Evolutionary conservation across 805 yeast genomes (phyloP).

Genomic region (Candida adriatica): DNA sequence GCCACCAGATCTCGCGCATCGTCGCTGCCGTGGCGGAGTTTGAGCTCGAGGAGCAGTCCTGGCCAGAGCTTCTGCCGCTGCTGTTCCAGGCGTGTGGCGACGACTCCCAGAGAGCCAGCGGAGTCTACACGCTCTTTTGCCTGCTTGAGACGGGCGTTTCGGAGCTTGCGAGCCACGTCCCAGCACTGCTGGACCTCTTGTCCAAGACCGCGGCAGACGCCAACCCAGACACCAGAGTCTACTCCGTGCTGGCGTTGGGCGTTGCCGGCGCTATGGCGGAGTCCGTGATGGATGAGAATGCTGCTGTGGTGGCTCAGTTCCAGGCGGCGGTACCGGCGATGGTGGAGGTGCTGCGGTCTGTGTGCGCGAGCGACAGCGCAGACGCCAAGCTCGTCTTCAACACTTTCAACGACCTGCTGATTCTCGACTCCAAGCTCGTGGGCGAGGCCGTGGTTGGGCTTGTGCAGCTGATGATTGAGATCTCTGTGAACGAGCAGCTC

Average conservation of each 20-base stretch:
- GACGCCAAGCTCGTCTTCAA: slow-evolving; percentile 72
- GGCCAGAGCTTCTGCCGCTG: slow-evolving; percentile 73
- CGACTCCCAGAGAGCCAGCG: slow-evolving; percentile 57
- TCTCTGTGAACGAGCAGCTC: slow-evolving; percentile 55
- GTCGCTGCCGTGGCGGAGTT: slow-evolving; percentile 77
- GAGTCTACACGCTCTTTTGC: slow-evolving; percentile 72
- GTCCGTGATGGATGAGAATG: slow-evolving; percentile 42
- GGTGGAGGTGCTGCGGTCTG: slow-evolving; percentile 73
- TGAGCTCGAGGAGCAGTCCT: slow-evolving; percentile 61
- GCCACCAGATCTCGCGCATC: slow-evolving; percentile 87
- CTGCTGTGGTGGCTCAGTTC: slow-evolving; percentile 46
- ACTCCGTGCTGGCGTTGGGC: slow-evolving; percentile 74
- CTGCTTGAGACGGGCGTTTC: slow-evolving; percentile 66
- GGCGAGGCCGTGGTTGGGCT: slow-evolving; percentile 69
- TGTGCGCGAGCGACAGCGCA: slow-evolving; percentile 63
- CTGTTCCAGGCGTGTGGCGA: slow-evolving; percentile 63
- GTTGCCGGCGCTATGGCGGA: slow-evolving; percentile 61
- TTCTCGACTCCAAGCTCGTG: slow-evolving; percentile 69
- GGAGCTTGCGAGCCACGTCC: slow-evolving; percentile 49
- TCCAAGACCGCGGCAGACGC: slow-evolving; percentile 55
- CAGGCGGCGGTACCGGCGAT: slow-evolving; percentile 66
- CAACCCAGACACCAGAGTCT: slow-evolving; percentile 70
- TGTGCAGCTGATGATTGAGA: slow-evolving; percentile 66
- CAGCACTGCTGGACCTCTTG: slow-evolving; percentile 67
- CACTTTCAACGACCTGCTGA: slow-evolving; percentile 72